Evolutionary conservation across 2,329 filamentous ascomycete species (phyloP).

Genomic region (Colletotrichum graminicola): DNA sequence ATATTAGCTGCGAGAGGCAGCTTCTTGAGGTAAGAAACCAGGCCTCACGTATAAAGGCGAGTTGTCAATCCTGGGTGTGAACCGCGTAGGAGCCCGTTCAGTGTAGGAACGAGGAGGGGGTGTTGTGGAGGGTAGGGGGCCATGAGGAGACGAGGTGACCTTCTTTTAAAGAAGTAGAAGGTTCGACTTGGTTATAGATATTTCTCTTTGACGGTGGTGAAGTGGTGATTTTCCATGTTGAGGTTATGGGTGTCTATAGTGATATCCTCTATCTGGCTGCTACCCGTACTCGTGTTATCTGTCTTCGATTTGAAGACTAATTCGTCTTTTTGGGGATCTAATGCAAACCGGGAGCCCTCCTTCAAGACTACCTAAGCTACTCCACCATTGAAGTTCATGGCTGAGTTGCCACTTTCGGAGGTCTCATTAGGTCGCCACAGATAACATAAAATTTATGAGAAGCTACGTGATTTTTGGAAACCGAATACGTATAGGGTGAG

Average conservation of each 20-base stretch:
- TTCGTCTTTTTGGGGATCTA: not conserved
- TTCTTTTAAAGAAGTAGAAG: not conserved
- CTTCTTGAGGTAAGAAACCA: slow-evolving; percentile 22
- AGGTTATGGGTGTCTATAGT: not conserved
- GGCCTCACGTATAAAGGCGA: slow-evolving; percentile 24
- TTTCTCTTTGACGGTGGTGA: slow-evolving; percentile 2
- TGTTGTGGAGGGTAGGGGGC: slow-evolving; percentile 11
- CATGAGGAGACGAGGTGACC: slow-evolving; percentile 17
- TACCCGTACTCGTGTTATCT: not conserved
- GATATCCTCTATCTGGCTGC: not conserved
- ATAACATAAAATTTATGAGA: not conserved
- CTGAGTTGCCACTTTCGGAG: slow-evolving; percentile 6
- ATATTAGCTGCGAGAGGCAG: slow-evolving; percentile 20
- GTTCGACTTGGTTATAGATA: slow-evolving; percentile 19
- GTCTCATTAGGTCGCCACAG: not conserved
- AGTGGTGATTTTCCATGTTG: slow-evolving; percentile 7
- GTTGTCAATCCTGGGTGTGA: slow-evolving; percentile 21
- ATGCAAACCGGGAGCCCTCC: not conserved
- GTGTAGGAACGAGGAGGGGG: slow-evolving; percentile 18
- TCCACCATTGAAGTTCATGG: not conserved
- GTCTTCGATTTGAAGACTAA: not conserved
- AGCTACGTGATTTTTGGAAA: not conserved
- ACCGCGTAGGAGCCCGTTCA: slow-evolving; percentile 26
- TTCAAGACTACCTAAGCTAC: not conserved
- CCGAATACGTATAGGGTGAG: slow-evolving; percentile 4